Base-by-base conservation (phyloP, 352 stramenopile species). In the Phytophthora gonapodyides region DNA sequence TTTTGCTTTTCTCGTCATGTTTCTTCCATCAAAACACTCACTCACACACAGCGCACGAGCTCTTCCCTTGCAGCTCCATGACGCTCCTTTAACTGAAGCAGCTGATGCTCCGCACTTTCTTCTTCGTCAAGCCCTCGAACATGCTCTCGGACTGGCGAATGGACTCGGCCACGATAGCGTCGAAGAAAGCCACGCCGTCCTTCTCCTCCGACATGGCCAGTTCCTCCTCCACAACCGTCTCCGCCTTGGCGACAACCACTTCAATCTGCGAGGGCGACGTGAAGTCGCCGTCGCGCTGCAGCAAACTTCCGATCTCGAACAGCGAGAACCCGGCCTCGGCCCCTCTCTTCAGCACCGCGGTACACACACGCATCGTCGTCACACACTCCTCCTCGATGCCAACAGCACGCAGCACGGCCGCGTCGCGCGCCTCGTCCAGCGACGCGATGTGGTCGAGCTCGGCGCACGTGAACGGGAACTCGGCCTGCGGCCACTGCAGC, bases 71-170 rank as follows among this genome's bases (percentile, higher is more conserved):
- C 40, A 47, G 19, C 61, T 51, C 12, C 31, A 24, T 34, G 16
- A 38, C 52, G 30, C 41, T 52, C 12, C 21, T 59, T 80, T 76
- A 93, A 61, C 74, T 91, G 70, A 95, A 91, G 69, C 82, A 92
- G 62, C 86, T 95, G 51, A 95, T 93, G 69, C 86, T 95, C 62
- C 86, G 84, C 46, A 93, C 86, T 72, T 93, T 95, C 62, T 89
- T 91, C 78, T 91, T 91, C 9, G 82, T 86, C 56, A 84, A 65
- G 17, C 82, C 67, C 10, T 75, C 72, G 44, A 92, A 84, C 81
- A 93, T 65, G 27, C 30, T 66, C 13, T 72, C 57, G 16, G 75
- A 44, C 11, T 74, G 73, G 21, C 63, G 41, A 42, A 64, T 58
- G 10, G 83, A 73, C 43, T 87, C 74, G 2, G 66, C 69, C 43